Base-by-base conservation (phyloP, 371 early-diverging fungal genomes). In the Syncephalastrum racemosum region DNA sequence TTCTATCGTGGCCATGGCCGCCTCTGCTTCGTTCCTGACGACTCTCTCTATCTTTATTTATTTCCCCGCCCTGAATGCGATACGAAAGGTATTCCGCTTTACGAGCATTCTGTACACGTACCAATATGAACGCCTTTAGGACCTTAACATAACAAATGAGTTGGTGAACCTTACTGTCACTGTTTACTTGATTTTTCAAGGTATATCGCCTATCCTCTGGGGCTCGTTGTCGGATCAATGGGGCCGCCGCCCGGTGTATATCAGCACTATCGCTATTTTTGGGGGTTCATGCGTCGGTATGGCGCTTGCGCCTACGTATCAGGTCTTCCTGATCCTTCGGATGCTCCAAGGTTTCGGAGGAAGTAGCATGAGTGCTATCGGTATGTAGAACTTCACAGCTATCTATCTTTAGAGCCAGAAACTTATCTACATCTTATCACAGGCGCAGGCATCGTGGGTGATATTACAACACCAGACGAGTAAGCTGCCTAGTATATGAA, bases 21-120 rank as follows among this genome's bases (percentile, higher is more conserved):
- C 36, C 36, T 1, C 1, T 10, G 36, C 36, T 31, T 5, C 36
- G 5, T 31, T 31, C 12, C 10, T 31, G 10, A 31, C 36, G 10
- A 31, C 36, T 5, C 36, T 31, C 10, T 31, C 36, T 12, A 31
- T 31, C 36, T 31, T 8, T 12, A 62, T 62, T 36, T 62, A 62
- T 42, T 57, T 62, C 13, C 63, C 63, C 4, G 63, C 63, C 14
- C 48, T 62, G 18, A 55, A 45, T 36, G 4, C 24, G 4, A 22
- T 47, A 19, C 53, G 54, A 50, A 44, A 57, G 42, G 62, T 62
- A 53, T 12, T 8, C 10, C 12, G 36, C 7, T 3, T 7, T 7
- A 7, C 27, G 27, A 27, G 27, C 7, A 27, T 27, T 4, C 27
- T 6, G 7, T 27, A 27, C 7, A 1, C 7, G 4, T 27, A 27